Base-by-base conservation (phyloP, 805 yeast genomes). In the Candida nemodendra region DNA sequence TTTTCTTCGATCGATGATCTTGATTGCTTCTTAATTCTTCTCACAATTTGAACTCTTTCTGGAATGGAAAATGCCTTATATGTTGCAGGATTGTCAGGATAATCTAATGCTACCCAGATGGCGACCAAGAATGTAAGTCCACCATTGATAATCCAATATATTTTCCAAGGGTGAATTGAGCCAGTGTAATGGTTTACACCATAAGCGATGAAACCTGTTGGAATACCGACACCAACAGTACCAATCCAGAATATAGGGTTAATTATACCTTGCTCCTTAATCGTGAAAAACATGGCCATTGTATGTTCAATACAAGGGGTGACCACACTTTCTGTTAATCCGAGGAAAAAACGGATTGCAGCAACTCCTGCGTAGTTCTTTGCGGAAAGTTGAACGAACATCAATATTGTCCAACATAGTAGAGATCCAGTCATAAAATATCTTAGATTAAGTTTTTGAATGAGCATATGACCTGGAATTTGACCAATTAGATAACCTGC, bases 31-130 rank as follows among this genome's bases (percentile, higher is more conserved):
- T 65, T 71, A 38, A 61, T 65, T 53, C 68, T 56, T 57, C 72
- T 55, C 44, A 74, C 73, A 40, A 71, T 59, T 71, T 73, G 68
- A 9, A 76, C 68, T 48, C 68, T 76, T 53, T 79, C 84, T 30
- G 73, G 66, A 2, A 50, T 53, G 4, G 69, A 43, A 32, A 79
- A 61, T 46, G 74, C 74, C 39, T 57, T 64, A 5, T 78, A 78
- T 42, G 62, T 66, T 0, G 79, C 55, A 12, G 84, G 84, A 52
- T 78, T 75, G 41, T 71, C 67, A 27, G 85, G 86, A 48, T 76
- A 79, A 15, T 66, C 34, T 41, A 66, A 64, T 35, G 57, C 51
- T 3, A 69, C 54, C 4, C 62, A 31, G 2, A 64, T 29, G 2
- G 69, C 54, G 25, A 68, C 42, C 15, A 71, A 18, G 16, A 78